Base-by-base conservation (phyloP, 768 basidiomycete species). In the Amanita rimosa region DNA sequence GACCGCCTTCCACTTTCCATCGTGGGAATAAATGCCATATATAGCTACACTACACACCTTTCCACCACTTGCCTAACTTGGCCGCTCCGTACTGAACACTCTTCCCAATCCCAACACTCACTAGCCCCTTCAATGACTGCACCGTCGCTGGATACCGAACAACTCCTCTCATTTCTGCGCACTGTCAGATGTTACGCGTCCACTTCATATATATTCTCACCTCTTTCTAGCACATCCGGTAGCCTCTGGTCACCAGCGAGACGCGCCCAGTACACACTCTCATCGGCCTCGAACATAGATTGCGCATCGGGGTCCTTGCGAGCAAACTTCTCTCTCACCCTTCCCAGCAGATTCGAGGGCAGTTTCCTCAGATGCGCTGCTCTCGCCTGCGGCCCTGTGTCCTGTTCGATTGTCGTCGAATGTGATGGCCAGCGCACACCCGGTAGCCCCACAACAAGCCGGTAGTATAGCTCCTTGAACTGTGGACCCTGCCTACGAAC, bases 31-130 rank as follows among this genome's bases (percentile, higher is more conserved):
- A 38, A 0, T 39, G 27, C 46, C 34, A 54, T 35, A 49, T 58
- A 49, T 65, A 55, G 67, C 61, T 48, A 48, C 17, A 33, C 33
- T 34, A 8, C 11, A 1, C 9, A 9, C 74, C 69, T 40, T 56
- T 57, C 78, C 86, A 86, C 85, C 91, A 96, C 65, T 97, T 97
- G 33, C 75, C 64, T 16, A 94, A 68, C 68, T 97, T 97, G 40
- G 82, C 78, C 21, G 72, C 54, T 39, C 76, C 68, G 57, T 97
- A 97, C 37, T 76, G 76, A 4, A 81, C 49, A 60, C 87, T 88
- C 73, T 92, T 93, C 42, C 73, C 70, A 8, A 85, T 53, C 3
- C 93, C 93, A 7, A 88, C 86, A 50, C 83, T 91, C 16, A 85
- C 75, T 42, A 97, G 60, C 22, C 93, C 92, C 66, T 96, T 97